phyloP scores from a whole-genome alignment of 805 yeast genomes.

The Scheffersomyces spartinae region DNA sequence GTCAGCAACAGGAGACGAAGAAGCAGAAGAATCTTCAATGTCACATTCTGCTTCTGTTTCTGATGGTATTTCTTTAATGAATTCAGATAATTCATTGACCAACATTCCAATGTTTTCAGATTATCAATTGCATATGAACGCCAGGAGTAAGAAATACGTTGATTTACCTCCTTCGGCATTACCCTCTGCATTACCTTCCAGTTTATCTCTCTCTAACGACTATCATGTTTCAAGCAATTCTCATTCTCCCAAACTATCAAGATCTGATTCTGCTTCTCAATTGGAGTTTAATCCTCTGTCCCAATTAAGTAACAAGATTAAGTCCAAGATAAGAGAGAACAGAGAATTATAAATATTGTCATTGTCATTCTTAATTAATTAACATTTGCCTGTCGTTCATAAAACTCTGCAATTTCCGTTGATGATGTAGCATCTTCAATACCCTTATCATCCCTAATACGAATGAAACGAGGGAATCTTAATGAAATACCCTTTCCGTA shows the following conservation, averaged over 20 bases:
- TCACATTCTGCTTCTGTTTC: constrained; percentile 32
- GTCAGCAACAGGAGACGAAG: background rate
- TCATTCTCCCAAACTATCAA: no score
- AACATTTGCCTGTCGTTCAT: constrained; percentile 52
- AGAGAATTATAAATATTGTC: constrained; percentile 10
- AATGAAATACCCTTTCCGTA: constrained; percentile 78
- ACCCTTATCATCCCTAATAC: constrained; percentile 77
- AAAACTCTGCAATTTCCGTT: constrained; percentile 75
- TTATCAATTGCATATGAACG: constrained; percentile 31
- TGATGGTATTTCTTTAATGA: constrained; percentile 50
- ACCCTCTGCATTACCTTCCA: no score
- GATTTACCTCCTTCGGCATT: no score
- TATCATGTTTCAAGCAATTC: no score
- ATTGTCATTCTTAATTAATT: constrained; percentile 6
- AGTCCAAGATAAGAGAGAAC: constrained; percentile 22
- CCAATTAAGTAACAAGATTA: constrained; percentile 23
- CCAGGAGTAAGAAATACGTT: no score
- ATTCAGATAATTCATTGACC: constrained; percentile 49
- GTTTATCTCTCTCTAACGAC: no score
- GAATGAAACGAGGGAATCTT: constrained; percentile 77
- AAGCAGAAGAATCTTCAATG: constrained; percentile 1
- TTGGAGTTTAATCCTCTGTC: no score
- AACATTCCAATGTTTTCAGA: constrained; percentile 55
- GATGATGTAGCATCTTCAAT: constrained; percentile 81
- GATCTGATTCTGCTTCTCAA: no score